Evolutionary conservation across 1,284 basidiomycete species (phyloP).

Genomic region (Cutaneotrichosporon sp.): DNA sequence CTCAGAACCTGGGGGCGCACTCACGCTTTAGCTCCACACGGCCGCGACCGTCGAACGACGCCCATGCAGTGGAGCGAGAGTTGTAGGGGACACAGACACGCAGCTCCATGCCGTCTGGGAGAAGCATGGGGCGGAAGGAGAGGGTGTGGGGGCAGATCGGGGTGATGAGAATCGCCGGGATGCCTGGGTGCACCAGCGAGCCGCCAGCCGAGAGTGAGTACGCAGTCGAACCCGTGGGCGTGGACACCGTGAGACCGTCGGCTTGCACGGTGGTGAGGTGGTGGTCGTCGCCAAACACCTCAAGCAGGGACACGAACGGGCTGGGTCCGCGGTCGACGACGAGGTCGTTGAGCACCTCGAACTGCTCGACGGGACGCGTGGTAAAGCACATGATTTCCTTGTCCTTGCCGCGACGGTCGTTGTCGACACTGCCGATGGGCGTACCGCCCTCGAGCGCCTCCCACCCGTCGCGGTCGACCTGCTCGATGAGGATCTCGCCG

Average conservation of each 20-base stretch:
- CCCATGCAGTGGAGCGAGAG: constrained; percentile 97
- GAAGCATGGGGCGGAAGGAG: constrained; percentile 96
- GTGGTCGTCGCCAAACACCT: constrained; percentile 99
- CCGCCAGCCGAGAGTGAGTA: constrained; percentile 99
- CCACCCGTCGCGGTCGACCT: constrained; percentile 85
- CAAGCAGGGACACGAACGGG: constrained; percentile 93
- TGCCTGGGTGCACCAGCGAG: constrained; percentile 96
- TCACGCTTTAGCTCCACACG: constrained; percentile 82
- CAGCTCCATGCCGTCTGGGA: constrained; percentile 98
- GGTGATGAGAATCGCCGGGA: constrained; percentile 93
- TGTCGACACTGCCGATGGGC: neutral
- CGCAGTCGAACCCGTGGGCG: constrained; percentile 96
- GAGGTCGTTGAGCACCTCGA: constrained; percentile 96
- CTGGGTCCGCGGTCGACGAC: constrained; percentile 98
- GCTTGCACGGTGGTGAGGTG: constrained; percentile 99
- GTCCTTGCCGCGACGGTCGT: constrained; percentile 61
- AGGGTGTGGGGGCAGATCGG: constrained; percentile 99
- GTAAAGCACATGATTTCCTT: constrained; percentile 98
- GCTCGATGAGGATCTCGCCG: constrained; percentile 92
- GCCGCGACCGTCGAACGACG: constrained; percentile 95
- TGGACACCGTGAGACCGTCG: constrained; percentile 93
- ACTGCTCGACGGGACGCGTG: constrained; percentile 91
- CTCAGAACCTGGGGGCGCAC: neutral
- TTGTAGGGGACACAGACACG: constrained; percentile 98
- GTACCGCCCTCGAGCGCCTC: constrained; percentile 79